Evolutionary conservation across 768 basidiomycete species (phyloP).

Genomic region (Naganishia onofrii): DNA sequence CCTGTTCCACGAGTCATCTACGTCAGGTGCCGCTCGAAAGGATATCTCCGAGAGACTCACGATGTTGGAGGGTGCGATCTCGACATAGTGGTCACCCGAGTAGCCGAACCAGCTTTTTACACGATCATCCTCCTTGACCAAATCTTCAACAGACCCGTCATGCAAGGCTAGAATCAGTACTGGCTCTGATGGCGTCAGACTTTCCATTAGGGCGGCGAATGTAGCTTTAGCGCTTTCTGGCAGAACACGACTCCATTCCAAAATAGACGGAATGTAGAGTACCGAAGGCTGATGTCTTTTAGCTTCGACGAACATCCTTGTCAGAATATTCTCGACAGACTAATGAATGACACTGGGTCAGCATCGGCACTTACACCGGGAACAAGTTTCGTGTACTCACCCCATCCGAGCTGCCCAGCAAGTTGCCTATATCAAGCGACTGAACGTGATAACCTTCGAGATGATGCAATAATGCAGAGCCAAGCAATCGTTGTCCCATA

Average conservation of each 20-base stretch:
- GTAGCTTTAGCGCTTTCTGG: conserved; percentile 80
- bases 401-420: conserved; percentile 83
- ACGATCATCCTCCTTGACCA: conserved; percentile 63
- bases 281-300: conserved; percentile 95
- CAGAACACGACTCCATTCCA: conserved; percentile 79
- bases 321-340: conserved; percentile 87
- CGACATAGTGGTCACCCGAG: conserved; percentile 70
- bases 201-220: conserved; percentile 84
- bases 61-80: conserved; percentile 58
- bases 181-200: conserved; percentile 84
- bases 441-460: conserved; percentile 95
- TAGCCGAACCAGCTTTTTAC: conserved; percentile 87
- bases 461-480: conserved; percentile 85
- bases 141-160: conserved; percentile 67
- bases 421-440: conserved; percentile 80
- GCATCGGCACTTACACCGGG: neutral
- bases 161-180: conserved; percentile 86
- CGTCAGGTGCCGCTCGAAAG: neutral
- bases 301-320: conserved; percentile 92
- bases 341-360: conserved; percentile 45
- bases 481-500: conserved; percentile 88
- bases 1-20: conserved; percentile 30
- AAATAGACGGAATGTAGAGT: conserved; percentile 85
- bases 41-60: conserved; percentile 37
- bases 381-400: conserved; percentile 56